Base-by-base conservation (phyloP, 2,329 filamentous ascomycete species). In the Fusarium chuoi region DNA sequence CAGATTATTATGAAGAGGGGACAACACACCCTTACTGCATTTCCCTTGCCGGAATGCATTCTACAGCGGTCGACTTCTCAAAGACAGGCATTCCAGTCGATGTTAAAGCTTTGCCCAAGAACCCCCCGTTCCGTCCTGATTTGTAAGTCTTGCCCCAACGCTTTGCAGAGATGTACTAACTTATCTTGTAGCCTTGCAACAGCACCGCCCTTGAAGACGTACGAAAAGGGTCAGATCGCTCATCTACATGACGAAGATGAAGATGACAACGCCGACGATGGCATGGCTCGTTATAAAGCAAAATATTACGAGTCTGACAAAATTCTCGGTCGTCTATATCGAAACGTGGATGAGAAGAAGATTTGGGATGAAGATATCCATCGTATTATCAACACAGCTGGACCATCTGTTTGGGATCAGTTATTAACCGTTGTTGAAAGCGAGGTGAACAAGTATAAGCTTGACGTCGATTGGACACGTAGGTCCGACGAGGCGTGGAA, bases 21-120 rank as follows among this genome's bases (percentile, higher is more conserved):
- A 91, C 90, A 0, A 71, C 82, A 4, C 82, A 90, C 61, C 24
- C 54, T 0, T 81, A 87, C 7, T 94, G 92, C 65, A 60, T 83
- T 18, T 79, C 76, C 3, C 84, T 94, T 22, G 91, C 92, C 0
- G 84, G 85, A 69, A 81, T 94, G 77, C 90, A 93, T 73, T 94
- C 92, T 0, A 90, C 87, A 0, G 92, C 91, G 0, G 92, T 94
- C 1, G 92, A 94, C 79, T 94, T 93, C 75, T 93, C 92, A 7
- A 94, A 94, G 81, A 93, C 92, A 0, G 93, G 94, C 0, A 89
- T 92, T 33, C 80, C 87, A 0, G 89, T 90, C 11, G 81, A 87
- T 12, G 78, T 88, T 41, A 79, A 68, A 0, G 75, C 83, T 3
- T 80, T 90, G 22, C 87, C 85, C 2, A 81, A 72, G 24, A 63